Percentiles rank a stretch among this genome's conserved stretches.
These are phyloP conservation scores for Hymenoscyphus linearis DNA, from an alignment of 2,329 filamentous ascomycete genomes.

Conservation along the genomic window DNA sequence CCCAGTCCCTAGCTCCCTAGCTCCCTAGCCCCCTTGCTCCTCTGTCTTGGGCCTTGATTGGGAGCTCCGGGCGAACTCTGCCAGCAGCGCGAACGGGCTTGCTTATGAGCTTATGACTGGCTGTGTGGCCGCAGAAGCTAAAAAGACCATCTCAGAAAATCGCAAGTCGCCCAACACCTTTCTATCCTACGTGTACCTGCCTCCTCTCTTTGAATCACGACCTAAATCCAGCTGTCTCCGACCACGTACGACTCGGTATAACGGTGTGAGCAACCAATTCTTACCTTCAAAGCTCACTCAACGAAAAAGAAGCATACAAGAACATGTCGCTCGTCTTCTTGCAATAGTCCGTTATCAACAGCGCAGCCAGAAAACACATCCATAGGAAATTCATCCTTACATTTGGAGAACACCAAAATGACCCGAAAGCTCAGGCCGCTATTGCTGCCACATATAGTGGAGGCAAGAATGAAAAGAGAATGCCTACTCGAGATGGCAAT, in stretches of 20 bases:
- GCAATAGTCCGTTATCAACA: constrained; percentile 19
- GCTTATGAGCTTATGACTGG: constrained; percentile 7
- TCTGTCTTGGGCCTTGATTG: constrained; percentile 2
- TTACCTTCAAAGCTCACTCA: constrained; percentile 12
- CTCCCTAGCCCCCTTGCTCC: neutral
- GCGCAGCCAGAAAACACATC: constrained; percentile 5
- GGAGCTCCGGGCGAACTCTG: neutral
- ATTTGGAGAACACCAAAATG: constrained; percentile 19
- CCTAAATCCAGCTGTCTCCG: constrained; percentile 21
- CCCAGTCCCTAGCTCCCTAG: neutral
- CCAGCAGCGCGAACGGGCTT: neutral
- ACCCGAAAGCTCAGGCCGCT: constrained; percentile 46
- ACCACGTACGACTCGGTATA: constrained; percentile 25
- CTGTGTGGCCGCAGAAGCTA: neutral
- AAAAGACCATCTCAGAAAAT: constrained; percentile 3
- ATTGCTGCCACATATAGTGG: constrained; percentile 48
- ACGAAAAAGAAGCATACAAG: constrained; percentile 14
- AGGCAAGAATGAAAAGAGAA: constrained; percentile 43
- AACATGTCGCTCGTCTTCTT: constrained; percentile 24
- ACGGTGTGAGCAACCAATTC: constrained; percentile 8
- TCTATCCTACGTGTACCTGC: constrained; percentile 28
- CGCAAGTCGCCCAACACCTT: constrained; percentile 7
- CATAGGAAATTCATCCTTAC: neutral
- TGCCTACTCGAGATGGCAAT: constrained; percentile 28
- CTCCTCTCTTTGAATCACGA: constrained; percentile 14